Base-by-base conservation (phyloP, 495 filamentous ascomycete species). In the Entonaema liquescens region DNA sequence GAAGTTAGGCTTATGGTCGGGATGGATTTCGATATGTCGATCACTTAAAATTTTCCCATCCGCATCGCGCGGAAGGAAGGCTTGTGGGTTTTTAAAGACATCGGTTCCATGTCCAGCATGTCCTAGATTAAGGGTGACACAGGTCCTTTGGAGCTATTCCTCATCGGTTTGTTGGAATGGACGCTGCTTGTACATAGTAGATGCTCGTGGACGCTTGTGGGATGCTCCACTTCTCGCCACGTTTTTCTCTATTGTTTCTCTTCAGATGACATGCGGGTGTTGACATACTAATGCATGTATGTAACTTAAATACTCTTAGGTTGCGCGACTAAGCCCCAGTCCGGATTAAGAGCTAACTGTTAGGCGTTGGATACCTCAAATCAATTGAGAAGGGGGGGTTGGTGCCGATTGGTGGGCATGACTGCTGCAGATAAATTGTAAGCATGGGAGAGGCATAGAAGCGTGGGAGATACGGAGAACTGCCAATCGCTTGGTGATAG, bases 81-180 rank as follows among this genome's bases (percentile, higher is more conserved):
- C 49, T 52, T 58, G 56, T 42, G 57, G 13, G 33, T 13, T 42
- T 25, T 52, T n/a, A 40, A 47, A 61, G 58, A 54, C 57, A 44
- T 49, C 55, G 55, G 56, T 25, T 44, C 19, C 23, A 40, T 59
- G 25, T 47, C 42, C 19, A 47, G 17, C 56, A 62, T 60, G 29
- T 49, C 49, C 70, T 72, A 65, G 63, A 73, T 73, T 69, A 73
- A 73, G 65, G 70, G 61, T 73, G 62, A 62, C 65, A 69, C 61
- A 52, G 58, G 62, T 66, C 56, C 56, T 66, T 47, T 23, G 60
- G 62, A 58, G 17, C 53, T 35, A 56, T 60, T 28, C 59, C 36
- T 60, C 13, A 63, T 67, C 59, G 55, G 69, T 35, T 55, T 29
- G 44, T 17, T 57, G 25, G 63, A 65, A 57, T 52, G 49, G 25